These are phyloP conservation scores for Phytopythium cucurbitacearum DNA, from an alignment of 352 stramenopile genomes.

Conservation along the genomic window DNA sequence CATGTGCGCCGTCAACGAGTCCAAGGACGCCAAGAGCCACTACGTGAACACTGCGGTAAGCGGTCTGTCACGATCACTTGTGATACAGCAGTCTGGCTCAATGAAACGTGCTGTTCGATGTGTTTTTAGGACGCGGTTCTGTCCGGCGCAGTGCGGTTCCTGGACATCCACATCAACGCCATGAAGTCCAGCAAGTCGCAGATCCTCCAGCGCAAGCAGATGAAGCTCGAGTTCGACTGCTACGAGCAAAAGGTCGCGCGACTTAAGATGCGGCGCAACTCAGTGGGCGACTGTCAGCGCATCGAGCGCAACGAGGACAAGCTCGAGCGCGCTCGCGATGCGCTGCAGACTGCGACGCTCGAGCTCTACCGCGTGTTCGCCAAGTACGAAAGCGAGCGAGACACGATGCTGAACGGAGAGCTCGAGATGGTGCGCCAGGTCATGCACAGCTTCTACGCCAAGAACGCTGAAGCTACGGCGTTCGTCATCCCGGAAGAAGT, in stretches of 20 bases:
- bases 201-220: conserved; percentile 54
- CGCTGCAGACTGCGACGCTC: conserved; percentile 47
- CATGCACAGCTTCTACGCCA: conserved; percentile 75
- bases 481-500: conserved; percentile 58
- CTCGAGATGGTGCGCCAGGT: conserved; percentile 78
- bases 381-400: conserved; percentile 73
- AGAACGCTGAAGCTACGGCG: conserved; percentile 64
- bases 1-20: conserved; percentile 75
- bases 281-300: conserved; percentile 12
- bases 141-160: conserved; percentile 50
- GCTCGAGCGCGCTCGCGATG: conserved; percentile 32
- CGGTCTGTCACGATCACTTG: neutral
- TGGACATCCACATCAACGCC: conserved; percentile 74
- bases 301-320: conserved; percentile 63
- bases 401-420: conserved; percentile 75
- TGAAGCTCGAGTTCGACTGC: conserved; percentile 73
- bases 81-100: neutral
- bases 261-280: conserved; percentile 20
- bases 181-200: conserved; percentile 73
- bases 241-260: conserved; percentile 52
- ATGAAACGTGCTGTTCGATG: neutral
- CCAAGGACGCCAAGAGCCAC: conserved; percentile 70
- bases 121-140: conserved; percentile 49
- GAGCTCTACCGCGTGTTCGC: conserved; percentile 72
- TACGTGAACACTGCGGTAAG: conserved; percentile 60